phyloP scores from a whole-genome alignment of 2,329 filamentous ascomycete genomes.

The Exophiala sp. region DNA sequence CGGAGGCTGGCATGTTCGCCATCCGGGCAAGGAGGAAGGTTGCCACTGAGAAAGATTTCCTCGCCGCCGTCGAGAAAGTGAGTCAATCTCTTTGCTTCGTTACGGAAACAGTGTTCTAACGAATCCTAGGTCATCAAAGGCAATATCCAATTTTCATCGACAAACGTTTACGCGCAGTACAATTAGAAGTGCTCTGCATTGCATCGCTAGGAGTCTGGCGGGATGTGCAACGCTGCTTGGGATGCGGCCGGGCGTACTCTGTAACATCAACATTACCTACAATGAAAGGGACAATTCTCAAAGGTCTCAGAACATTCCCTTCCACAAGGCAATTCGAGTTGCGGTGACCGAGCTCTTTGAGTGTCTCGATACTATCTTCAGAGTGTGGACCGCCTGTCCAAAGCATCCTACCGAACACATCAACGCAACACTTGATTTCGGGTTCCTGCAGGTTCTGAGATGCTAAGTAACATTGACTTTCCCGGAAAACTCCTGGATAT shows the following conservation, averaged over 20 bases:
- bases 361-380: no score
- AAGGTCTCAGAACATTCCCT: no score
- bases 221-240: not conserved
- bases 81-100: not conserved
- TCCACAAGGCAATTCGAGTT: no score
- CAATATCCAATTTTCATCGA: conserved; percentile 99
- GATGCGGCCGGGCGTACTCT: not conserved
- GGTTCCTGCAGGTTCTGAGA: no score
- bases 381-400: no score
- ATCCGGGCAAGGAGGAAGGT: conserved; percentile 95
- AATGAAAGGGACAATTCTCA: no score
- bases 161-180: conserved; percentile 81
- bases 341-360: no score
- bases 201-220: conserved; percentile 14
- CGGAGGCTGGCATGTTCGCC: conserved; percentile 97
- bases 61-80: conserved; percentile 87
- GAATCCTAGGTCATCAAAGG: conserved; percentile 46
- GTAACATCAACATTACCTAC: no score
- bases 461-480: no score
- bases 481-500: no score
- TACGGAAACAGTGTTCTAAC: conserved; percentile 62
- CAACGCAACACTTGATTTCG: no score
- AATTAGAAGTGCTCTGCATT: conserved; percentile 60
- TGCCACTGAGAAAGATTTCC: conserved; percentile 96
- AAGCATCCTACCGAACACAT: no score